Conservation (phyloP, 2,329 filamentous ascomycete genomes). For the Lasiodiplodia theobromae region DNA sequence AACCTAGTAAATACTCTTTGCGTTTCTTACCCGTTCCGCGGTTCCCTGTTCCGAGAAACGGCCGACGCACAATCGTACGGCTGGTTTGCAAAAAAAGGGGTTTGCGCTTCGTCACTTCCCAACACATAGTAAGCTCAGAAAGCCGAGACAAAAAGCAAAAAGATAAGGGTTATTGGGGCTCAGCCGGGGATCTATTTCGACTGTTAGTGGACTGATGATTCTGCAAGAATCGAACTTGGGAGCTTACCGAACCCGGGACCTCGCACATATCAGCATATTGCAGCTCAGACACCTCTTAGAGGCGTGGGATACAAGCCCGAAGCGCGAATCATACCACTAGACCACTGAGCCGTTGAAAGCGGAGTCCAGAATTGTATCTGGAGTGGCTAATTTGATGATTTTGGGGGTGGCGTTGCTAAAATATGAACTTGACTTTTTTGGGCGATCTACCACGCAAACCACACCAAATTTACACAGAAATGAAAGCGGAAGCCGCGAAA, state of each 20-base stretch:
- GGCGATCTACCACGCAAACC: background rate
- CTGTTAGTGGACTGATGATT: background rate
- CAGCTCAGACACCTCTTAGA: background rate
- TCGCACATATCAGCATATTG: background rate
- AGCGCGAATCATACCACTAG: conserved; percentile 31
- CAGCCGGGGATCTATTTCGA: conserved; percentile 9
- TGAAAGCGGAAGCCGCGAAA: background rate
- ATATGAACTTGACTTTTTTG: background rate
- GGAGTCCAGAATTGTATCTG: background rate
- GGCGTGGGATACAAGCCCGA: background rate
- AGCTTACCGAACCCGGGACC: conserved; percentile 20
- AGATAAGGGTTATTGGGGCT: background rate
- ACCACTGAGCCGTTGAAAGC: conserved; percentile 23
- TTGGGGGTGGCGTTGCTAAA: background rate
- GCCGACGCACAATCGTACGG: background rate
- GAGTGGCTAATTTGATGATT: background rate
- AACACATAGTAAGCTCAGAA: background rate
- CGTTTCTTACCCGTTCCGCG: background rate
- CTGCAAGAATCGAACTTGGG: background rate
- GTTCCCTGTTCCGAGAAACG: background rate
- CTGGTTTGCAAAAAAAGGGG: background rate
- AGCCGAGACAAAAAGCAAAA: background rate
- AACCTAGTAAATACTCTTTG: background rate
- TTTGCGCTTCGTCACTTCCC: background rate
- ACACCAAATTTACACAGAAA: background rate